A percentile compares a stretch with the other conserved stretches of the same genome.
Evolutionary conservation across 2,329 filamentous ascomycete species (phyloP).

Genomic region (Corniculantispora saksenae): DNA sequence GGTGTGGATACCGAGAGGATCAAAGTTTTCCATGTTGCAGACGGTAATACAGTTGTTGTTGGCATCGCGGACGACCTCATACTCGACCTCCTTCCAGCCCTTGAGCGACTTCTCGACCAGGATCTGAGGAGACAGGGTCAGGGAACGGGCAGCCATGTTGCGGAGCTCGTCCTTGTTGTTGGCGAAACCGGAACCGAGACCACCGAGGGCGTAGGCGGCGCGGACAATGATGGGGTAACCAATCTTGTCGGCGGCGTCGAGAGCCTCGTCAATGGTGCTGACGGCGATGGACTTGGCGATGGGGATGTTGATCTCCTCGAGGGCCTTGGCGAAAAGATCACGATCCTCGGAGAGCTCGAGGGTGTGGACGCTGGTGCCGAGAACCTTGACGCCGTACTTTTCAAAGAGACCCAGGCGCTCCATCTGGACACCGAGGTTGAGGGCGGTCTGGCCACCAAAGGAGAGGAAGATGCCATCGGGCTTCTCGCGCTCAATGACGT

Average conservation of each 20-base stretch:
- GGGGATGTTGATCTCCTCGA: constrained; percentile 96
- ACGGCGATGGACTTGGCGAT: constrained; percentile 97
- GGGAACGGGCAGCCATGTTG: constrained; percentile 87
- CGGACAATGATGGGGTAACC: constrained; percentile 98
- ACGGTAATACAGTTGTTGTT: constrained; percentile 99
- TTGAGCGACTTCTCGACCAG: constrained; percentile 98
- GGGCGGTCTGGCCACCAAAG: constrained; percentile 94
- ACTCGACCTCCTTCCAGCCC: constrained; percentile 99
- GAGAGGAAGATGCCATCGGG: constrained; percentile 97
- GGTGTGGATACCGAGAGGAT: constrained; percentile 95
- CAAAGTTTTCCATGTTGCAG: constrained; percentile 84
- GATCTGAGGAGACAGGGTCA: constrained; percentile 93
- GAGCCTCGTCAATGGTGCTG: constrained; percentile 84
- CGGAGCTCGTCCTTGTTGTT: constrained; percentile 91
- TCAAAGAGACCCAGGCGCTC: constrained; percentile 94
- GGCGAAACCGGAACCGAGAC: constrained; percentile 94
- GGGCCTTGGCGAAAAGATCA: constrained; percentile 91
- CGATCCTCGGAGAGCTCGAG: constrained; percentile 94
- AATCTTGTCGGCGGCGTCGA: constrained; percentile 81
- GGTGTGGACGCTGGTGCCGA: constrained; percentile 92
- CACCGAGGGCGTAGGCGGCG: constrained; percentile 93
- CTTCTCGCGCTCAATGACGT: constrained; percentile 94
- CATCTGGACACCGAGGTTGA: constrained; percentile 97
- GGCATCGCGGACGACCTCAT: constrained; percentile 95
- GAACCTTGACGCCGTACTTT: constrained; percentile 90